Evolutionary conservation across 345 rosid genomes (phyloP).

Genomic region (Melaleuca alternifolia): DNA sequence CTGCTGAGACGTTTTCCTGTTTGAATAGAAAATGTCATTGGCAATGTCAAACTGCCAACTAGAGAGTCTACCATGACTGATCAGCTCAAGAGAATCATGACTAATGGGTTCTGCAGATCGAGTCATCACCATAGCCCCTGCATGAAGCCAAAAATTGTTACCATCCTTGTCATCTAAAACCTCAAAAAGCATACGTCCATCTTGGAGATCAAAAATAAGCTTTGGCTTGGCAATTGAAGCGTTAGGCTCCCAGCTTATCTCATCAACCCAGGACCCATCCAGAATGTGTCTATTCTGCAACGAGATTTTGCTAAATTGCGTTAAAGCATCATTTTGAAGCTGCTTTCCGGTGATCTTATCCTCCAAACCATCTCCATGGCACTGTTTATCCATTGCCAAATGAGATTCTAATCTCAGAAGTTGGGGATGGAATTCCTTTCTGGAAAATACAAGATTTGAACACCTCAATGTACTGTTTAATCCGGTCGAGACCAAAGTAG

Average conservation of each 20-base stretch:
- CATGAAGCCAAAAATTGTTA: slow-evolving; percentile 63
- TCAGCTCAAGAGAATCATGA: slow-evolving; percentile 31
- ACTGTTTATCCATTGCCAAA: slow-evolving; percentile 21
- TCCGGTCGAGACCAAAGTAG: neutral
- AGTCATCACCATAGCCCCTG: slow-evolving; percentile 85
- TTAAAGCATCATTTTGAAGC: slow-evolving; percentile 26
- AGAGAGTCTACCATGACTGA: slow-evolving; percentile 32
- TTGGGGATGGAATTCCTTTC: slow-evolving; percentile 64
- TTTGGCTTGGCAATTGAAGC: slow-evolving; percentile 40
- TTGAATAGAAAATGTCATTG: slow-evolving; percentile 85
- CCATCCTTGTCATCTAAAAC: slow-evolving; percentile 59
- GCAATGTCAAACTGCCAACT: slow-evolving; percentile 91
- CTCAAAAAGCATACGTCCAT: slow-evolving; percentile 92
- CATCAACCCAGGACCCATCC: slow-evolving; percentile 79
- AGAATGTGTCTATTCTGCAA: slow-evolving; percentile 46
- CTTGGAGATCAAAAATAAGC: slow-evolving; percentile 89
- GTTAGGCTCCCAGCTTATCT: slow-evolving; percentile 72
- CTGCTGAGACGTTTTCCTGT: slow-evolving; percentile 81
- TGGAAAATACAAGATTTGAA: neutral
- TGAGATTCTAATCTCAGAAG: slow-evolving; percentile 72
- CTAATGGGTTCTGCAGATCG: slow-evolving; percentile 35
- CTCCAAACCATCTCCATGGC: slow-evolving; percentile 9
- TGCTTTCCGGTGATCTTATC: slow-evolving; percentile 17
- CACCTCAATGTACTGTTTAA: neutral
- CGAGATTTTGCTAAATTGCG: slow-evolving; percentile 35